Base-by-base conservation (phyloP, 169 alveolate species). In the Cryptosporidium sp. region DNA sequence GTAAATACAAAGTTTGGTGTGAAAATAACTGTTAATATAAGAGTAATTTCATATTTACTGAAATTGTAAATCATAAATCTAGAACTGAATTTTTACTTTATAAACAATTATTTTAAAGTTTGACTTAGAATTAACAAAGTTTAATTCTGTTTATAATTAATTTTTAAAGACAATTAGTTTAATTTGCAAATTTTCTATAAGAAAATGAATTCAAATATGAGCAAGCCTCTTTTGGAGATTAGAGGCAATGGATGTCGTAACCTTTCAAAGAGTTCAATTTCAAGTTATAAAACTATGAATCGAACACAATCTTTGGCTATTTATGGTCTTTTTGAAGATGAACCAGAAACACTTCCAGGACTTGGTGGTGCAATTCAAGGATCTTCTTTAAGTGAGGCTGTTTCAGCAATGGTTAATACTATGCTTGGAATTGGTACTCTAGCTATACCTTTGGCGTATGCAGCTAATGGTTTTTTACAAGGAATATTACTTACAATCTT, bases 291-390 rank as follows among this genome's bases (percentile, higher is more conserved):
- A 61, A 33, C 75, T 9, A 80, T 80, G 89, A 80, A 60, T 62
- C 62, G 89, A 80, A 80, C 89, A 21, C 80, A 80, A 65, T 80
- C 89, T 12, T 18, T 80, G 44, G 89, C 89, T 21, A 65, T 80
- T 12, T 80, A 80, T 39, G 89, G 89, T 14, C 58, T 80, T n/a
- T 80, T 80, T 80, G 89, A 62, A 23, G 89, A 65, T 18, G 89
- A 80, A 16, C 89, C 89, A 14, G 89, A 80, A 80, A 80, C 89
- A 31, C 75, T 80, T 12, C 89, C 89, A 12, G 89, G 89, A 29
- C 75, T 80, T 44, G 89, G 89, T 61, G 89, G 89, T 80, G 75
- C 75, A 18, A 62, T 80, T 39, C 80, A 85, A 44, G 92, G 92
- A 14, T 85, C 92, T 7, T 69, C 92, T 35, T 21, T 69, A 29